Conservation (phyloP, 2,329 filamentous ascomycete species). For the Fusarium bulbicola region DNA sequence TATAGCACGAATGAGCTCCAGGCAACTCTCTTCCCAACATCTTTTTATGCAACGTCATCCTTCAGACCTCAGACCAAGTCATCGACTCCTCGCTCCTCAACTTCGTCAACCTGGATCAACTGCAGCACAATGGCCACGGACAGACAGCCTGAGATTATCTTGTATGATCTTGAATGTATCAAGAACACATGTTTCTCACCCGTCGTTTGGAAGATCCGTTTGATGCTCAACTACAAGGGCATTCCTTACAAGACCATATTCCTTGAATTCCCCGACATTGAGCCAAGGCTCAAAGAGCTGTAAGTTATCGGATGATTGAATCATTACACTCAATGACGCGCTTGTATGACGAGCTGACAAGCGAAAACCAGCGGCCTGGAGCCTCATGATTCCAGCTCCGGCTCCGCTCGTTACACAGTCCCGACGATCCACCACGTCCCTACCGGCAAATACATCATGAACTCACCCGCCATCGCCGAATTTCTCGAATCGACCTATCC, state of each 20-base stretch:
- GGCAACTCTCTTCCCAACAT: neutral
- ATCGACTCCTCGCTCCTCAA: neutral
- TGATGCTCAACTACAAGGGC: conserved; percentile 21
- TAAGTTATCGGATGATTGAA: accelerated
- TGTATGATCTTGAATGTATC: conserved; percentile 15
- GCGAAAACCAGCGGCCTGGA: neutral
- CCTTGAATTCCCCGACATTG: conserved; percentile 15
- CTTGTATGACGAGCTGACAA: neutral
- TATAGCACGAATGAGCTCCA: neutral
- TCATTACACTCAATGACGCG: too few species aligned
- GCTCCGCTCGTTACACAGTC: neutral
- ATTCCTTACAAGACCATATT: conserved; percentile 7
- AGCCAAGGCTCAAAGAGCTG: neutral
- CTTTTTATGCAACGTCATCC: neutral
- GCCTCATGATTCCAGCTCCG: neutral
- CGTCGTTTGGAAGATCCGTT: conserved; percentile 1
- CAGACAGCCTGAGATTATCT: neutral
- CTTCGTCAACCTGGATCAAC: accelerated
- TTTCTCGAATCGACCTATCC: conserved; percentile 4
- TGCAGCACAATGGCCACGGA: neutral
- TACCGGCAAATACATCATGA: neutral
- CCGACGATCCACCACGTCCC: conserved; percentile 4
- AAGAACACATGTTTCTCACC: conserved; percentile 14
- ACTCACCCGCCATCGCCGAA: neutral
- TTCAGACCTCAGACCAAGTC: accelerated